A percentile compares a stretch with the other conserved stretches of the same genome.
These are phyloP conservation scores for Corniculantispora saksenae DNA, from an alignment of 2,329 filamentous ascomycete species.

Conservation along the genomic window DNA sequence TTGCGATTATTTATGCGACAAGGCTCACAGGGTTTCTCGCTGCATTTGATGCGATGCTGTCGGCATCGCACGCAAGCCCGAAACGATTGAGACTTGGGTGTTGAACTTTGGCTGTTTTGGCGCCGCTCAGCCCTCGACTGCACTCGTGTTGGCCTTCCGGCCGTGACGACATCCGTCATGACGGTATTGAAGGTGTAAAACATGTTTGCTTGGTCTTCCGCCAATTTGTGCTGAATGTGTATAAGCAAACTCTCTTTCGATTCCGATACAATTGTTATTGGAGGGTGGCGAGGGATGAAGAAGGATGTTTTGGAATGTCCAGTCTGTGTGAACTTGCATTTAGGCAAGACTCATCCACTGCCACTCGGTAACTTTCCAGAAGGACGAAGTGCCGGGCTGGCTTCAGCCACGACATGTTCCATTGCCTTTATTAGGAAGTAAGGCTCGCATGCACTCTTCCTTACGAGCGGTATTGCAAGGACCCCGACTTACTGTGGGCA, in stretches of 20 bases:
- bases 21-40: neutral
- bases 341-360: neutral
- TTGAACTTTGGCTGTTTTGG: neutral
- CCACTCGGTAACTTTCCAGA: neutral
- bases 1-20: neutral
- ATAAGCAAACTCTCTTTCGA: neutral
- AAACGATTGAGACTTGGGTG: neutral
- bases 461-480: neutral
- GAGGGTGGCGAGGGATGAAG: neutral
- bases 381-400: neutral
- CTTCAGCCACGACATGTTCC: neutral
- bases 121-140: neutral
- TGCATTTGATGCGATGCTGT: neutral
- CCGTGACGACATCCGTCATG: neutral
- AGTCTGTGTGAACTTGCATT: neutral
- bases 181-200: neutral
- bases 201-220: neutral
- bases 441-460: neutral
- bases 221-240: neutral
- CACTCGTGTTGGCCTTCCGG: neutral
- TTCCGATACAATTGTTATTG: neutral
- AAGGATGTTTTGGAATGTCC: neutral
- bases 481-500: neutral
- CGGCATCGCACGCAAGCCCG: neutral
- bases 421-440: neutral